Evolutionary conservation across 2,329 filamentous ascomycete species (phyloP), one percentile per base, ranked within the genome.

Genomic region (Microsporum audouinii): DNA sequence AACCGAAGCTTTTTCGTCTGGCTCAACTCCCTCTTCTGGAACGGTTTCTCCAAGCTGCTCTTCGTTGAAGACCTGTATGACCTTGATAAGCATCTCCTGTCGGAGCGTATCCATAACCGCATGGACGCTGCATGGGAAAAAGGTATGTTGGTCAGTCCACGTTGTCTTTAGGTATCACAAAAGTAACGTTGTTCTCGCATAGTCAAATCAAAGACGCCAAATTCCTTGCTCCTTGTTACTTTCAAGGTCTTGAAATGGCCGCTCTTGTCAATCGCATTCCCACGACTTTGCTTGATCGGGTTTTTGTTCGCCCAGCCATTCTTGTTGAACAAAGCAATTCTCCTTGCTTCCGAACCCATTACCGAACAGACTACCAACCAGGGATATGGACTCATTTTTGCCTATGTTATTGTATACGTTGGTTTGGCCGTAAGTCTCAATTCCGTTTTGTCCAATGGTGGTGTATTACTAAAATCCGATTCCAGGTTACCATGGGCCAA

Each of bases 1-100:
- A 81, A 73, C 62, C 72, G 73, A 49, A 70, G 69, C 0, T 69
- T 81, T 10, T 83, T 83, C 66, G 78, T 75, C 72, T 84, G 81
- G 81, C 68, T 83, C 57, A 82, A 79, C 61, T 73, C 75, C 1
- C 67, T 84, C 5, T 78, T 85, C 47, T 73, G 73, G 31, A 69
- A 71, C 14, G 80, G 81, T 0, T 82, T 76, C 69, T 74, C 69
- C 3, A 77, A 73, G 5, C 63, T 72, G 2, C 64, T 82, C 4
- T 65, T 68, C 0, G 69, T 80, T 0, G 74, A 77, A 5, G 78
- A 80, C 61, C 70, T 80, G 2, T 77, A 69, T 63, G 63, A 69
- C 0, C 67, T 80, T 38, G 79, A 81, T 62, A 77, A 79, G 60
- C 69, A 77, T 58, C 65, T 80, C 8, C 63, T 68, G 6, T 77